A percentile compares a stretch with the other conserved stretches of the same genome.
These are phyloP conservation scores for Dipteronia sinensis DNA, from an alignment of 345 rosid species.

Conservation along the genomic window DNA sequence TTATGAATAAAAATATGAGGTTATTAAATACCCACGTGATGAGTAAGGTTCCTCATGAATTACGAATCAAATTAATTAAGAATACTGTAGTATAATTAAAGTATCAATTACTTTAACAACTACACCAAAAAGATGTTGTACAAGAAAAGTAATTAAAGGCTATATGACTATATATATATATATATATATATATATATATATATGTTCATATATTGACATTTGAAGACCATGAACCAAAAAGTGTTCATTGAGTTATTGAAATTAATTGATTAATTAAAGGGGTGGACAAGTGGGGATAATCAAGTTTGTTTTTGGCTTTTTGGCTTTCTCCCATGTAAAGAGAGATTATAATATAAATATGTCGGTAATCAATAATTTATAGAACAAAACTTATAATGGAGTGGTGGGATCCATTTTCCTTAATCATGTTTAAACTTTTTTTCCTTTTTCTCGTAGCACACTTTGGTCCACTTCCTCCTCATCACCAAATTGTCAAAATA, in stretches of 20 bases:
- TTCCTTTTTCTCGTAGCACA: neutral
- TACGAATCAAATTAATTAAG: too few species aligned
- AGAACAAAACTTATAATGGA: neutral
- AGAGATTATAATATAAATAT: constrained; percentile 15
- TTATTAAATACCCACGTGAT: too few species aligned
- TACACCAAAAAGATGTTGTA: neutral
- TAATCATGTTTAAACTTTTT: constrained; percentile 10
- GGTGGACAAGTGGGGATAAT: constrained; percentile 40
- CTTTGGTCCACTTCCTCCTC: neutral
- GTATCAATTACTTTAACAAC: neutral
- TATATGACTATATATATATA: too few species aligned
- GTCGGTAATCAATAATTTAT: constrained; percentile 28
- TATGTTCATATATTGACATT: neutral
- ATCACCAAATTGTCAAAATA: neutral
- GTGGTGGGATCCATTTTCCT: constrained; percentile 10
- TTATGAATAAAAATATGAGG: too few species aligned
- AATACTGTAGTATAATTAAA: too few species aligned
- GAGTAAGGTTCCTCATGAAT: too few species aligned
- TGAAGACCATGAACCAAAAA: neutral
- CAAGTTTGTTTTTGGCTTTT: constrained; percentile 40
- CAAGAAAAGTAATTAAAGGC: neutral
- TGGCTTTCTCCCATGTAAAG: constrained; percentile 27
- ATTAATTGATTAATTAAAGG: neutral
- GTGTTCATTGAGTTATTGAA: neutral
- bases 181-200: too few species aligned